Conservation (phyloP, 371 early-diverging fungal species). For the Mucor mucedo region DNA sequence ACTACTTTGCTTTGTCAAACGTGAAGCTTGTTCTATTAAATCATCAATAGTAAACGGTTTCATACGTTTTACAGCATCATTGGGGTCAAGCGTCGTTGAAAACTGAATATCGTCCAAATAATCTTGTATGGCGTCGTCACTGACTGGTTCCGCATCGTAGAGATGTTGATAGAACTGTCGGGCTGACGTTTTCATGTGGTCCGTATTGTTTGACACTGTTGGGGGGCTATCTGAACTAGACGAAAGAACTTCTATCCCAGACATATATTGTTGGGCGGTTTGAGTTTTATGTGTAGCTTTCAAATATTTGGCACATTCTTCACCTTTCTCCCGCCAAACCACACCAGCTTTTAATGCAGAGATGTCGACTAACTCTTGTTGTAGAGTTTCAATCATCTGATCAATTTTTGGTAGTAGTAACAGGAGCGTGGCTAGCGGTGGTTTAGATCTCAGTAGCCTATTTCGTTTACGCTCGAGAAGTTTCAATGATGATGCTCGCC, state of each 20-base stretch:
- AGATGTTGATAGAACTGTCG: not conserved
- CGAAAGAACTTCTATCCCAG: not conserved
- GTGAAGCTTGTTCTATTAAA: not conserved
- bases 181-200: not conserved
- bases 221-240: not conserved
- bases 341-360: not conserved
- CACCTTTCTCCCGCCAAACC: slow-evolving; percentile 7
- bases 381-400: not conserved
- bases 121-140: not conserved
- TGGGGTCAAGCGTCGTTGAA: not conserved
- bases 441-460: too few relatives aligned
- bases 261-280: slow-evolving; percentile 2
- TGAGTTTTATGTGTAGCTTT: slow-evolving; percentile 5
- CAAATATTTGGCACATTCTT: not conserved
- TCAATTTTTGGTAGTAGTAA: not conserved
- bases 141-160: not conserved
- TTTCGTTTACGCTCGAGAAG: too few relatives aligned
- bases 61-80: not conserved
- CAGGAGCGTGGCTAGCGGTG: not conserved
- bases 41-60: not conserved
- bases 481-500: too few relatives aligned
- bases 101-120: slow-evolving; percentile 1
- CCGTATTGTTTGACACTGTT: not conserved
- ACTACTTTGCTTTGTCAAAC: not conserved
- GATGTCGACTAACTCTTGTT: slow-evolving; percentile 3